Conservation (phyloP, 1,284 basidiomycete species). For the Ceratorhiza oryzae-sativae region DNA sequence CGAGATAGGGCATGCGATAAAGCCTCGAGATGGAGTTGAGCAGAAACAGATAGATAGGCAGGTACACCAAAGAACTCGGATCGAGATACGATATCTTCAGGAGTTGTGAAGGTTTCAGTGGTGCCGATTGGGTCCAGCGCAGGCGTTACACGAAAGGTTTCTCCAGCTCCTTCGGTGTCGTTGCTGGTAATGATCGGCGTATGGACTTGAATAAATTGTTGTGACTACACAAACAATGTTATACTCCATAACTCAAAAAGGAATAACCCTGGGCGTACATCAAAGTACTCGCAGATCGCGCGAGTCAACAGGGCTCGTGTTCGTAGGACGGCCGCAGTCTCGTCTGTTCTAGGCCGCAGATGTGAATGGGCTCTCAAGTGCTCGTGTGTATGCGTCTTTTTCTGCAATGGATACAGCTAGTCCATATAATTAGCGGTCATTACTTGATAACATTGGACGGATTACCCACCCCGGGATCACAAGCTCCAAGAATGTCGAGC, state of each 20-base stretch:
- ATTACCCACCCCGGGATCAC: conserved; percentile 70
- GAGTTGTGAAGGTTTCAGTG: conserved; percentile 33
- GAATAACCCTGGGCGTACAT: conserved; percentile 57
- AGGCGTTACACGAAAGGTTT: conserved; percentile 78
- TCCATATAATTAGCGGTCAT: neutral
- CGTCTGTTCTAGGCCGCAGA: conserved; percentile 78
- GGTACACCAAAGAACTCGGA: conserved; percentile 73
- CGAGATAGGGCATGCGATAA: conserved; percentile 78
- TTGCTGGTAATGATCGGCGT: conserved; percentile 89
- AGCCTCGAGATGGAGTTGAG: conserved; percentile 95
- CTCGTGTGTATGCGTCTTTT: conserved; percentile 75
- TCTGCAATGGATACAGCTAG: conserved; percentile 86
- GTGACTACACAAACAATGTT: conserved; percentile 55
- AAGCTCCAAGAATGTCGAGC: conserved; percentile 72
- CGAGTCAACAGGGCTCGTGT: conserved; percentile 67
- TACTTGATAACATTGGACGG: neutral
- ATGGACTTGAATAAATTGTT: conserved; percentile 82
- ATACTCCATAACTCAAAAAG: conserved; percentile 10
- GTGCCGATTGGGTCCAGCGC: neutral
- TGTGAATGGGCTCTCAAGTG: conserved; percentile 85
- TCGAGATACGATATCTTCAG: conserved; percentile 42
- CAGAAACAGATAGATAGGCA: conserved; percentile 92
- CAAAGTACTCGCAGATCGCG: conserved; percentile 68
- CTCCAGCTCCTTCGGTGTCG: conserved; percentile 98
- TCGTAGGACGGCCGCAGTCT: conserved; percentile 75